These are phyloP conservation scores for Metschnikowia henanensis DNA, from an alignment of 805 yeast genomes.

Conservation along the genomic window DNA sequence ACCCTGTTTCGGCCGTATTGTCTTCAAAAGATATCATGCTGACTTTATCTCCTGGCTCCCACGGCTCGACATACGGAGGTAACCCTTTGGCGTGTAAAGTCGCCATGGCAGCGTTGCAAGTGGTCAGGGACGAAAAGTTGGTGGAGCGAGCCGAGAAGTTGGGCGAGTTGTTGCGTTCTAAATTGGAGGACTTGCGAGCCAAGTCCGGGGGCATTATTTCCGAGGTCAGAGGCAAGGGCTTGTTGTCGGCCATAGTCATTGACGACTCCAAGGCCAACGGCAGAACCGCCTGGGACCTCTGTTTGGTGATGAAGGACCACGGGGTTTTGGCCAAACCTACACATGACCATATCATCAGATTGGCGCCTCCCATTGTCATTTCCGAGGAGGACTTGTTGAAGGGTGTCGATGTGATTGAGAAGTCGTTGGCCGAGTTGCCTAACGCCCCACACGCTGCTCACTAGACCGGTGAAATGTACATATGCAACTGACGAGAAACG, in stretches of 20 bases:
- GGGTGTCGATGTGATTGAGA: constrained; percentile 75
- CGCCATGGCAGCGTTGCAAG: constrained; percentile 90
- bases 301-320: constrained; percentile 80
- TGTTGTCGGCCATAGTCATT: constrained; percentile 87
- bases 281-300: constrained; percentile 94
- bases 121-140: constrained; percentile 82
- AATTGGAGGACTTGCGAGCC: constrained; percentile 52
- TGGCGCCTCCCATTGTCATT: constrained; percentile 95
- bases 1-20: constrained; percentile 91
- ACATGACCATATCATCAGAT: constrained; percentile 91
- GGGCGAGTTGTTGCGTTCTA: constrained; percentile 67
- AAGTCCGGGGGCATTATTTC: constrained; percentile 54
- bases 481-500: background rate
- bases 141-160: constrained; percentile 72
- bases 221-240: constrained; percentile 81
- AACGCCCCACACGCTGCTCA: constrained; percentile 48
- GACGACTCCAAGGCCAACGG: constrained; percentile 83
- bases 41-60: constrained; percentile 90
- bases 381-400: constrained; percentile 79
- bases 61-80: constrained; percentile 98
- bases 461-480: constrained; percentile 20
- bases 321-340: constrained; percentile 97
- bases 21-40: constrained; percentile 90
- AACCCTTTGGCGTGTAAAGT: constrained; percentile 93
- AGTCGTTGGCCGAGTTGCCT: constrained; percentile 56